These are phyloP conservation scores for Stachybotrys echinatus DNA, from an alignment of 2,329 filamentous ascomycete species.

Conservation along the genomic window DNA sequence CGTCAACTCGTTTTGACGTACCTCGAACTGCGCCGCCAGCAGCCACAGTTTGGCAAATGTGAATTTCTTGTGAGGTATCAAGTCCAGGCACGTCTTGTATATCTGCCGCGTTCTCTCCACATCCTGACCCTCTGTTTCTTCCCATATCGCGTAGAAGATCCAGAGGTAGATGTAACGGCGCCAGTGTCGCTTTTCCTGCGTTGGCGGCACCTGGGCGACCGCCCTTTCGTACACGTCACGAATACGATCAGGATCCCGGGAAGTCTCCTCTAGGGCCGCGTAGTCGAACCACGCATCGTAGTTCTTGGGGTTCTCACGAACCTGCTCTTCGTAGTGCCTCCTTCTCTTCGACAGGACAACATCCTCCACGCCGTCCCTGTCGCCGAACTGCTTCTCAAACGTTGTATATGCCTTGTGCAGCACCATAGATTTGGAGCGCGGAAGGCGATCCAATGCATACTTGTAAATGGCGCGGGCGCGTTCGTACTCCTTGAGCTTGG, in stretches of 20 bases:
- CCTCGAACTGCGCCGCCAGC: constrained; percentile 86
- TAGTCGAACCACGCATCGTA: constrained; percentile 98
- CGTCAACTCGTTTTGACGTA: constrained; percentile 77
- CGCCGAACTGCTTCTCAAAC: constrained; percentile 97
- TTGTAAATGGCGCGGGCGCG: constrained; percentile 93
- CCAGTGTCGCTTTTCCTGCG: constrained; percentile 96
- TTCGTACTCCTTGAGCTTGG: constrained; percentile 92
- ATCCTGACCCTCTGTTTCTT: constrained; percentile 82
- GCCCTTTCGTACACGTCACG: constrained; percentile 93
- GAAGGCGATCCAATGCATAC: constrained; percentile 86
- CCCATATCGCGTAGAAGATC: constrained; percentile 95
- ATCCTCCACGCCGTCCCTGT: constrained; percentile 88
- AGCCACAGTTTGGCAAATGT: constrained; percentile 98
- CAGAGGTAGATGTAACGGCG: constrained; percentile 95
- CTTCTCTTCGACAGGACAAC: constrained; percentile 92
- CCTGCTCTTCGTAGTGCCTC: constrained; percentile 88
- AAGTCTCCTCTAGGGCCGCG: constrained; percentile 80
- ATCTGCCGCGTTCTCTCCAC: constrained; percentile 76
- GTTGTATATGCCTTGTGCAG: constrained; percentile 94
- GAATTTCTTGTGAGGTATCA: constrained; percentile 94
- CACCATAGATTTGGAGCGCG: constrained; percentile 75
- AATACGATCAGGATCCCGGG: constrained; percentile 75
- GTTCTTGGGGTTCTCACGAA: constrained; percentile 91
- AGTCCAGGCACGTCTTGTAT: constrained; percentile 78
- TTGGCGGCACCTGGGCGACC: constrained; percentile 90